Evolutionary conservation across 306 rosid species (phyloP), one percentile per base, ranked within the genome.

Genomic region (Prunus armeniaca): DNA sequence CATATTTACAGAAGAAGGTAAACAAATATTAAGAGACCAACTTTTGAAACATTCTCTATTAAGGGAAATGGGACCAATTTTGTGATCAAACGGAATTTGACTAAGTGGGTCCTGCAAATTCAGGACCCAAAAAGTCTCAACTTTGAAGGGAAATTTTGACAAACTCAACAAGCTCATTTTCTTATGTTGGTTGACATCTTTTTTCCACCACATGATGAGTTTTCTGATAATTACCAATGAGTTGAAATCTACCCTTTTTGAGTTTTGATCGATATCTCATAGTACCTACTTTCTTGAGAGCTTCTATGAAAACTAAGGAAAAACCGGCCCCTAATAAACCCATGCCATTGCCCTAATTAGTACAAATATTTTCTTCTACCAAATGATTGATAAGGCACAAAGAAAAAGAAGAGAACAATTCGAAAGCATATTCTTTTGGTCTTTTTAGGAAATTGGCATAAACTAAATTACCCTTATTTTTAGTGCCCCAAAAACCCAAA

Each of bases 381-480:
- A 32, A 55, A 71, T 71, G 65, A 71, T 71, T 54, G 20, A 71
- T 12, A 65, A 71, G 14, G 65, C 65, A 54, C 28, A 55, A 54
- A 32, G 50, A 52, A 19, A 55, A 22, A 71, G 18, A 32, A 32
- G 8, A 25, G 15, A 17, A 63, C 43, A 30, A 14, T 63, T 30
- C 45, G 19, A 60, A 14, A 14, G 50, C 15, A 72, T 55, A 56
- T 72, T 27, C 76, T 4, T 56, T 56, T 38, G 67, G 22, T 45
- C 7, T 17, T 18, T 11, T 32, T 55, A 19, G 45, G 17, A 13
- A 3, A 2, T 15, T 38, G n/a, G 65, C 65, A 69, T 50, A 30
- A 63, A 38, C 9, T 38, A 38, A 38, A 38, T 38, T 38, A 38
- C 43, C 43, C 43, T 0, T 8, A 38, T 7, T 49, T 49, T 19